A percentile compares a stretch with the other conserved stretches of the same genome.
phyloP scores from a whole-genome alignment of 2,329 filamentous ascomycete species.

The Talaromyces sp. region DNA sequence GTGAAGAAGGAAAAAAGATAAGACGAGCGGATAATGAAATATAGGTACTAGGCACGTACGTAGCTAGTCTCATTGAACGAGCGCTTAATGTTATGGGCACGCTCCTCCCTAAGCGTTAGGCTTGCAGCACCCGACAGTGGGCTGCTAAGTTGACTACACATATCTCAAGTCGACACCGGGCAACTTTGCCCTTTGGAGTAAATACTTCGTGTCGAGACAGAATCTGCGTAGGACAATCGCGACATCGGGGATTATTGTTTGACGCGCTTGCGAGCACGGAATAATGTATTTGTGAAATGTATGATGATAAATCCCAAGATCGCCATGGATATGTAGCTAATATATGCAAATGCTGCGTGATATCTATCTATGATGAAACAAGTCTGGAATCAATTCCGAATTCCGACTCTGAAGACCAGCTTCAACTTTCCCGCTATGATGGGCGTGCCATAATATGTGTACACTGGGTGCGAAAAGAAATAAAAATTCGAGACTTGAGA shows the following conservation, averaged over 20 bases:
- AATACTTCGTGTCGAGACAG: background rate
- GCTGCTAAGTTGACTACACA: background rate
- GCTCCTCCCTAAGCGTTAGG: background rate
- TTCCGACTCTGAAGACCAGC: conserved; percentile 12
- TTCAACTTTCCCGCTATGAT: background rate
- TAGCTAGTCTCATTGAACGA: background rate
- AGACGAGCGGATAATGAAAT: background rate
- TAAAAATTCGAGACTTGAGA: background rate
- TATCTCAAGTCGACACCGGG: background rate
- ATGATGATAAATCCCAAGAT: background rate
- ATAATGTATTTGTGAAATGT: background rate
- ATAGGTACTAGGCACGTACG: background rate
- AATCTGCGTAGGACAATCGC: background rate
- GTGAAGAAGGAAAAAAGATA: background rate
- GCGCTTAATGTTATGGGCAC: background rate
- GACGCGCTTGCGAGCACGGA: background rate
- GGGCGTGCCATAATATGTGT: conserved; percentile 11
- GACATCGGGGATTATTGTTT: background rate
- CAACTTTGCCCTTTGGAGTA: background rate
- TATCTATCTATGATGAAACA: conserved; percentile 9
- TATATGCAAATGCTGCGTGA: conserved; percentile 5
- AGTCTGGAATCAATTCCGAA: background rate
- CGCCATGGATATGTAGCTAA: background rate
- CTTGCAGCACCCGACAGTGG: background rate
- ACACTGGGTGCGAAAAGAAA: background rate